Base-by-base conservation (phyloP, 805 yeast genomes). In the Ogataea nitratoaversa region DNA sequence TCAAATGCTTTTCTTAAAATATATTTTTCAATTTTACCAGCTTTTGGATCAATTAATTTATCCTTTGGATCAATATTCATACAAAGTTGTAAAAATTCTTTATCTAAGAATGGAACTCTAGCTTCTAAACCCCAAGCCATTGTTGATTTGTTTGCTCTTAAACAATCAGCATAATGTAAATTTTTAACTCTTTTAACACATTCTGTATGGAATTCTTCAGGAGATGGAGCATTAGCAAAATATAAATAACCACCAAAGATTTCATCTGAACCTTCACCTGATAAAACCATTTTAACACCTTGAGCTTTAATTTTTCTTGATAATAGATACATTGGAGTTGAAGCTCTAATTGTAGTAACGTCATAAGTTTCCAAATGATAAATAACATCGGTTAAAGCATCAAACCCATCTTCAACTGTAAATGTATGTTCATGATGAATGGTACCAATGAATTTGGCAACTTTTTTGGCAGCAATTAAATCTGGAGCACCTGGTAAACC, bases 81-180 rank as follows among this genome's bases (percentile, higher is more conserved):
- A 66, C 95, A 80, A 33, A 86, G 78, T 58, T 91, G 87, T 66
- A 93, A 72, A 78, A 93, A 93, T 63, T 82, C 76, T 71, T 82
- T 86, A 71, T 93, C 99, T 70, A 93, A 78, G 85, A 93, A 93
- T 53, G 99, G 99, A 53, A 93, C 99, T 71, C 99, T 85, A 47
- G 99, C 99, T 72, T 93, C 99, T 50, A 93, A 78, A 67, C 99
- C 99, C 99, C 99, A 93, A 32, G 99, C 98, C 96, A 93, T 87
- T 44, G 99, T 93, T 25, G 97, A 90, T 72, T 93, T 93, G 85
- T 93, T 93, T 50, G 99, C 99, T 69, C 99, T 84, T 64, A 93
- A 72, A 74, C 98, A 91, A 72, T 93, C 99, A 47, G 98, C 88
- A 54, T 81, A 81, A 68, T 93, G 96, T 69, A 93, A 76, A 91